Percentiles rank a stretch among this genome's conserved stretches.
phyloP scores from a whole-genome alignment of 352 stramenopile species.

The Phytophthora palmivora region DNA sequence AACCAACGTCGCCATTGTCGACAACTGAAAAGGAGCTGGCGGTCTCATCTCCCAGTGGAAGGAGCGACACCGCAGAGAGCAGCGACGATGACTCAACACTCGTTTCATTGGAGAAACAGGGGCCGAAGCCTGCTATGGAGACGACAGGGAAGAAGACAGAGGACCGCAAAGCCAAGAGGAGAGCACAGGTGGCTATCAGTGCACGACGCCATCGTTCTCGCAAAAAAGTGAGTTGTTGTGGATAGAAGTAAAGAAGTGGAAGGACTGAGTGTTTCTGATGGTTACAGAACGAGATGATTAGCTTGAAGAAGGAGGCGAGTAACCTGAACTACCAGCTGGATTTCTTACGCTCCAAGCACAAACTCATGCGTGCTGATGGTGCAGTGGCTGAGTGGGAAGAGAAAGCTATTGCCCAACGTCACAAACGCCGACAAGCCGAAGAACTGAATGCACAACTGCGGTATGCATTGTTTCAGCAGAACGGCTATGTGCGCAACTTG shows the following conservation, averaged over 20 bases:
- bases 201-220: conserved; percentile 55
- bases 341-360: conserved; percentile 59
- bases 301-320: conserved; percentile 52
- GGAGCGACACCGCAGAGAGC: conserved; percentile 29
- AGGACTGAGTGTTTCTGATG: conserved; percentile 4
- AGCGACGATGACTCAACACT: conserved; percentile 22
- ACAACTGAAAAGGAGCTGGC: conserved; percentile 12
- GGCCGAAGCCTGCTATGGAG: neutral
- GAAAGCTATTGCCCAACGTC: conserved; percentile 59
- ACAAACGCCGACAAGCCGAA: conserved; percentile 65
- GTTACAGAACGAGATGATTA: conserved; percentile 49
- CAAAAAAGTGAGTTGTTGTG: conserved; percentile 47
- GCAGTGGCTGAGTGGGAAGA: conserved; percentile 65
- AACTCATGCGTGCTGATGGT: conserved; percentile 50
- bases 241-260: neutral
- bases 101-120: neutral
- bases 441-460: conserved; percentile 59
- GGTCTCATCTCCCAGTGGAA: conserved; percentile 30
- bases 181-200: conserved; percentile 57
- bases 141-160: conserved; percentile 28
- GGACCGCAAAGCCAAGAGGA: conserved; percentile 54
- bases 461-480: conserved; percentile 62
- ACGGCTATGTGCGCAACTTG: conserved; percentile 47
- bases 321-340: conserved; percentile 56
- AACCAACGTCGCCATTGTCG: conserved; percentile 23